These are phyloP conservation scores for Grosmannia clavigera DNA, from an alignment of 2,329 filamentous ascomycete genomes.

Conservation along the genomic window DNA sequence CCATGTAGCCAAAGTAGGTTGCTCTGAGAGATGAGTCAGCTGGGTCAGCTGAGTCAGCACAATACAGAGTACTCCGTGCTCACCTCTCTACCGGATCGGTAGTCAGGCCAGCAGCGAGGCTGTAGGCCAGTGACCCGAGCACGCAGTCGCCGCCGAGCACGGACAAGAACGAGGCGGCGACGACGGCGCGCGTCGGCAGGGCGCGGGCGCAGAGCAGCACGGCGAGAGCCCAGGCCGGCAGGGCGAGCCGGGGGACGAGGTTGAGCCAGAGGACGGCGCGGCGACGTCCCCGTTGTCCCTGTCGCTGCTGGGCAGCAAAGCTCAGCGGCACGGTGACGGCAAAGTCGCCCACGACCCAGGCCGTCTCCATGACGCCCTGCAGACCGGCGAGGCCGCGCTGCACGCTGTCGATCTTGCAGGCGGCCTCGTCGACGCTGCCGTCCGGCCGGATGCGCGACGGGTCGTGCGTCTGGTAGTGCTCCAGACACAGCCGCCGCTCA, in stretches of 20 bases:
- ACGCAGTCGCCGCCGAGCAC: constrained; percentile 37
- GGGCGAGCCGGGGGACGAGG: constrained; percentile 26
- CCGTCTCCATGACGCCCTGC: constrained; percentile 36
- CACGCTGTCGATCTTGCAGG: constrained; percentile 41
- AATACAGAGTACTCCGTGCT: background rate
- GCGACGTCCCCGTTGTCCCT: constrained; percentile 13
- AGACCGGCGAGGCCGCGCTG: constrained; percentile 39
- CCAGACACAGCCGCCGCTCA: constrained; percentile 34
- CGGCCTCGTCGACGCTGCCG: constrained; percentile 32
- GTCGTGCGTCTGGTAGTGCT: constrained; percentile 32
- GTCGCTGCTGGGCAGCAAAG: constrained; percentile 25
- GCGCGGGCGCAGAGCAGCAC: constrained; percentile 25
- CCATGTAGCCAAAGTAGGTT: constrained; percentile 38
- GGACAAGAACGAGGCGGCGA: constrained; percentile 28
- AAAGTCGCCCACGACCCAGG: constrained; percentile 38
- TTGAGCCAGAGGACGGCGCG: constrained; percentile 29
- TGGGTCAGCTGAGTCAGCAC: background rate
- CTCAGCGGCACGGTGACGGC: constrained; percentile 36
- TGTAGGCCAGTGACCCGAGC: constrained; percentile 36
- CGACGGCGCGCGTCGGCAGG: constrained; percentile 26
- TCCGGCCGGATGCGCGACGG: constrained; percentile 20
- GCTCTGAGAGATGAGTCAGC: constrained; percentile 20
- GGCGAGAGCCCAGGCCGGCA: constrained; percentile 27
- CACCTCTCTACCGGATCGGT: constrained; percentile 28
- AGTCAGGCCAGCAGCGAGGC: constrained; percentile 30